Evolutionary conservation across 2,329 filamentous ascomycete genomes (phyloP).

Genomic region (Sordariomycetes sp.): DNA sequence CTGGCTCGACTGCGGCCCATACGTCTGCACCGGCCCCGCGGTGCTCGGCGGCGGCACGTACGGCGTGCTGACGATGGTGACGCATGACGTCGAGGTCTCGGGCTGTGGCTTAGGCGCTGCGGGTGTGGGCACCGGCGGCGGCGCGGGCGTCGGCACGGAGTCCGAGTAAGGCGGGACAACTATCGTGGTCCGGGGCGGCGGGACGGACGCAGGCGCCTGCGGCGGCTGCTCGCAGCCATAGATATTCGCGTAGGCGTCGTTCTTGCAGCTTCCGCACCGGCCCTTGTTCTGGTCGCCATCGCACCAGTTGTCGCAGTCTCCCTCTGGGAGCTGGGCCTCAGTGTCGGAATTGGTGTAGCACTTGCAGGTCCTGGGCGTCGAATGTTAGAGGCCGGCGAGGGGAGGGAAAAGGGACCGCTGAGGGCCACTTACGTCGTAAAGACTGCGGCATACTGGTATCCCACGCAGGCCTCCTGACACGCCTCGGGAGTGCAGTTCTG

Average conservation of each 20-base stretch:
- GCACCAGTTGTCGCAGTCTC: neutral
- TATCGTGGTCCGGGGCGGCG: neutral
- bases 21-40: neutral
- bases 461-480: slow-evolving; percentile 7
- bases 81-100: neutral
- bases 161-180: neutral
- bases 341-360: neutral
- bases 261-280: neutral
- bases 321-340: neutral
- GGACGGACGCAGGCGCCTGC: neutral
- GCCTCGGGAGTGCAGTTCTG: slow-evolving; percentile 8
- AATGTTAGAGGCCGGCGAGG: neutral
- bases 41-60: neutral
- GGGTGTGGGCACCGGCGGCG: neutral
- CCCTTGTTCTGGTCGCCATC: neutral
- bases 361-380: neutral
- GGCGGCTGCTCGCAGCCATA: neutral
- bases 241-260: neutral
- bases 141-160: neutral
- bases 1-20: neutral
- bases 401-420: neutral
- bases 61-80: neutral
- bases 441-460: slow-evolving; percentile 7
- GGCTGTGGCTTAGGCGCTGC: neutral
- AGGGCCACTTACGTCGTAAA: slow-evolving; percentile 7